Evolutionary conservation across 495 filamentous ascomycete species (phyloP), one percentile per base, ranked within the genome.

Genomic region (Penicillium crystallinum): DNA sequence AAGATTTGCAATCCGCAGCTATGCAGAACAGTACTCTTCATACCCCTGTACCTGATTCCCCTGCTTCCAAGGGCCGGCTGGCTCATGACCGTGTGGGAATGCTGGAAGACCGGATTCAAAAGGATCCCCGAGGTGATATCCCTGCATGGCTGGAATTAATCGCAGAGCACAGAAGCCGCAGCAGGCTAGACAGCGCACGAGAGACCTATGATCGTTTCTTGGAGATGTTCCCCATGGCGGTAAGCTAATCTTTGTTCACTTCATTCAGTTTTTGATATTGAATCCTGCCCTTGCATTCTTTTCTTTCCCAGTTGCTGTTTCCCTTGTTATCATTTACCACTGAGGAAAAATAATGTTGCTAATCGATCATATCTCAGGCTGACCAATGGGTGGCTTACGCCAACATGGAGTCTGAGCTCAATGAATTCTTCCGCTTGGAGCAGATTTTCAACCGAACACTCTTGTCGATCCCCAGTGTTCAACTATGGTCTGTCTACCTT

Each of bases 401-500:
- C 34, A 83, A 85, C 30, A 88, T 97, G 87, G 93, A 98, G 65
- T 77, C 92, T 14, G 83, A 88, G 46, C 76, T 88, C 48, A 86
- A 93, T 55, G 86, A 95, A 53, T 81, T 90, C 43, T 72, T 71
- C 52, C 81, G 79, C 34, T 80, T 91, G 25, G 95, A 97, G 69
- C 76, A 81, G 38, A 87, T 97, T 23, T 95, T 98, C 67, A 79
- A 75, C 51, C 81, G 79, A 47, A 88, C 82, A 37, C 80, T 98
- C 37, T 69, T 87, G 52, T 72, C 76, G 18, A 82, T 89, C 12
- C 87, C 86, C 15, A 86, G 90, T 66, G 83, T 97, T 27, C 79
- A 85, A 44, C 81, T 98, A 7, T 98, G 91, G 92, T 88, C 83
- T 15, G 79, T 86, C n/a, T 98, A 98, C 65, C 77, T 98, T 31